Conservation (phyloP, 768 basidiomycete genomes). For the Lentinus tigrinus region DNA sequence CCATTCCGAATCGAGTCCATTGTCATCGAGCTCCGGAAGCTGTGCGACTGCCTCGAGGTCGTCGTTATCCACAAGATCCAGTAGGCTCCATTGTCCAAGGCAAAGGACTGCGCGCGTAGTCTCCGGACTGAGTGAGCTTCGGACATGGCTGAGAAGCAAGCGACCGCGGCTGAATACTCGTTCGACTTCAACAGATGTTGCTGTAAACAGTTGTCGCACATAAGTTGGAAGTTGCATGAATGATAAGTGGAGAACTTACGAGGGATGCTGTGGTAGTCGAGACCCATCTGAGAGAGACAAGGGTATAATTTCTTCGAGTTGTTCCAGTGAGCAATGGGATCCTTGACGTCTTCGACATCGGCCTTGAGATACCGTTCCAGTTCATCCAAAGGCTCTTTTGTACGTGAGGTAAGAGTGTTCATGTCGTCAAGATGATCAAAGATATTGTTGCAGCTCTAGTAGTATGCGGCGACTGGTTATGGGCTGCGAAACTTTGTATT, state of each 20-base stretch:
- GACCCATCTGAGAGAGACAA: background rate
- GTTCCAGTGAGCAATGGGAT: background rate
- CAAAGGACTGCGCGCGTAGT: background rate
- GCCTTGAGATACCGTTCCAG: background rate
- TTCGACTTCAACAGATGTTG: background rate
- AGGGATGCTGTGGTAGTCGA: background rate
- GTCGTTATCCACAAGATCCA: too few relatives aligned
- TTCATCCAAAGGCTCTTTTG: background rate
- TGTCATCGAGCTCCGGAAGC: too few relatives aligned
- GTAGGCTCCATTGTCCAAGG: background rate
- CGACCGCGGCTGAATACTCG: background rate
- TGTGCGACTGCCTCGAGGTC: too few relatives aligned
- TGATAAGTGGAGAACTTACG: background rate
- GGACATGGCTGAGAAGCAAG: background rate
- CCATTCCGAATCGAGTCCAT: too few relatives aligned
- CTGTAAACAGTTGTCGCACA: background rate
- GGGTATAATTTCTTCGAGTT: background rate
- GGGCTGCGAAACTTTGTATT: background rate
- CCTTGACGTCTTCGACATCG: background rate
- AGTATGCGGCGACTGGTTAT: background rate
- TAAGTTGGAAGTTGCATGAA: too few relatives aligned
- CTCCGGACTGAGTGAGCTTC: background rate
- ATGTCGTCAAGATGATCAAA: background rate
- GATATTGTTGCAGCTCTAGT: background rate
- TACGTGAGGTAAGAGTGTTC: background rate